Percentiles rank a stretch among this genome's conserved stretches.
These are phyloP conservation scores for Aureobasidium sp. DNA, from an alignment of 2,329 filamentous ascomycete species.

Conservation along the genomic window DNA sequence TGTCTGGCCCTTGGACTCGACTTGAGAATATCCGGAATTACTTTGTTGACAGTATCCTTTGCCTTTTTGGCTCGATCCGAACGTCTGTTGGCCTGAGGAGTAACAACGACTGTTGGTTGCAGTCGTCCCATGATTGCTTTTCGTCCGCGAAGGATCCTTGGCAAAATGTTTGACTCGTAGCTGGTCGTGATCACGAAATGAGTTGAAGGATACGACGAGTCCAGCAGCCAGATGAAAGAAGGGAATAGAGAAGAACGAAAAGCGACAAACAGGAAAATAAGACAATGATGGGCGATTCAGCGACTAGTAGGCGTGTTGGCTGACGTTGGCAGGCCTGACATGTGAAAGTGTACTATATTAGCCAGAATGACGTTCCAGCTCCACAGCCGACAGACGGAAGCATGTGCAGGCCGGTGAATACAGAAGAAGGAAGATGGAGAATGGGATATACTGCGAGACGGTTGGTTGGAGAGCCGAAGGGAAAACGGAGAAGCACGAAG, in stretches of 20 bases:
- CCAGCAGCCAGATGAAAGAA: neutral
- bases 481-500: conserved; percentile 13
- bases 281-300: conserved; percentile 13
- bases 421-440: neutral
- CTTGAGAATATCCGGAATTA: conserved; percentile 50
- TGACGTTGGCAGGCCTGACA: conserved; percentile 13
- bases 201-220: neutral
- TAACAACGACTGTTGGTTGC: conserved; percentile 19
- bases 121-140: conserved; percentile 18
- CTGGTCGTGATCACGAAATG: neutral
- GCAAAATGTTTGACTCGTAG: neutral
- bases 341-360: conserved; percentile 13
- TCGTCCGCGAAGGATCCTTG: neutral
- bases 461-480: conserved; percentile 12
- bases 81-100: conserved; percentile 20
- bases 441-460: conserved; percentile 6
- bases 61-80: conserved; percentile 45
- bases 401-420: conserved; percentile 6
- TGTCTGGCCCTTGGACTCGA: conserved; percentile 49
- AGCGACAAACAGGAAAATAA: conserved; percentile 12
- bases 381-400: conserved; percentile 6
- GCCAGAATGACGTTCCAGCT: conserved; percentile 9
- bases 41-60: conserved; percentile 51
- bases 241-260: neutral
- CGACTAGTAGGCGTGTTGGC: conserved; percentile 9